A percentile compares a stretch with the other conserved stretches of the same genome.
phyloP scores from a whole-genome alignment of 106 monocot species.

The Platanthera zijinensis region DNA sequence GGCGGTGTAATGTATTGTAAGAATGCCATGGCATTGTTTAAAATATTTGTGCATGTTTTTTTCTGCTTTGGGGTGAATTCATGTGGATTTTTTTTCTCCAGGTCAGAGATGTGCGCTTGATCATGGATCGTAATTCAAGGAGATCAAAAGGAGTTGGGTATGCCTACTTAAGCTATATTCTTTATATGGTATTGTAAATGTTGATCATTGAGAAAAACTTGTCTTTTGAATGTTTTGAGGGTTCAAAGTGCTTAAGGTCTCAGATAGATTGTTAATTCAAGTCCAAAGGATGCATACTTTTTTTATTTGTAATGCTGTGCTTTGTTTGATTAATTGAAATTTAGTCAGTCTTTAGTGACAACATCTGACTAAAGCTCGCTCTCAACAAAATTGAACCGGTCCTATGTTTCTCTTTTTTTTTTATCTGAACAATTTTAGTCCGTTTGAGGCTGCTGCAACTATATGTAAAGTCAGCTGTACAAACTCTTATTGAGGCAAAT shows the following conservation, averaged over 20 bases:
- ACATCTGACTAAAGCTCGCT: too few relatives aligned
- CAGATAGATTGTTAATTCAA: neutral
- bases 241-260: neutral
- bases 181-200: neutral
- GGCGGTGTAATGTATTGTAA: conserved; percentile 14
- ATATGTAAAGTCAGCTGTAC: neutral
- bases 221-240: neutral
- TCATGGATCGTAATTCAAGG: conserved; percentile 84
- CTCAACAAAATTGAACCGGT: too few relatives aligned
- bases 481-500: neutral
- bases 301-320: neutral
- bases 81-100: conserved; percentile 19
- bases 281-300: neutral
- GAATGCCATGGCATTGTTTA: conserved; percentile 10
- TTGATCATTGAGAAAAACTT: neutral
- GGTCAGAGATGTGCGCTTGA: conserved; percentile 82
- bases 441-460: too few relatives aligned
- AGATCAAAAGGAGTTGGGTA: conserved; percentile 94
- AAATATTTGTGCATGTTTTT: neutral
- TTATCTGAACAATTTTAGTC: too few relatives aligned
- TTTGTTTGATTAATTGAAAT: neutral
- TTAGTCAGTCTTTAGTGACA: too few relatives aligned
- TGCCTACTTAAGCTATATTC: conserved; percentile 1
- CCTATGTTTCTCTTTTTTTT: too few relatives aligned
- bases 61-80: neutral